Evolutionary conservation across 441 rosid species (phyloP).

Genomic region (Kokia cookei): DNA sequence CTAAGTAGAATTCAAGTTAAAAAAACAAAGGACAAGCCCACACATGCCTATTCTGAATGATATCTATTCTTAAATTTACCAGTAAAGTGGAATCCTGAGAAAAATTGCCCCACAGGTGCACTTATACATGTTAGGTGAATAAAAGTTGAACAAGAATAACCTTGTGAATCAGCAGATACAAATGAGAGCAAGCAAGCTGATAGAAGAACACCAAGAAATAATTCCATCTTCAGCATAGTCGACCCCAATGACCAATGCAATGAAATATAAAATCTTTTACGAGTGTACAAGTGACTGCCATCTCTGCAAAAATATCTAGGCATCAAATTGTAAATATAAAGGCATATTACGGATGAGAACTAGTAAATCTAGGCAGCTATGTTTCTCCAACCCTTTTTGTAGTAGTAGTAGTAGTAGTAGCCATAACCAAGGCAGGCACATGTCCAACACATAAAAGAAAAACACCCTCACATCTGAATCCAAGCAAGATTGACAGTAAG

Average conservation of each 20-base stretch:
- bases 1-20: background rate
- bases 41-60: background rate
- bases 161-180: conserved; percentile 66
- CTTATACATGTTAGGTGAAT: background rate
- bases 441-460: background rate
- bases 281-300: conserved; percentile 19
- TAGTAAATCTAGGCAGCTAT: background rate
- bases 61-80: background rate
- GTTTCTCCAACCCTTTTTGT: background rate
- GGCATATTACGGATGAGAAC: background rate
- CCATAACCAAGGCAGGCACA: background rate
- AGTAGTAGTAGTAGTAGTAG: too few species aligned
- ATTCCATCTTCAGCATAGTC: conserved; percentile 42
- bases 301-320: conserved; percentile 11
- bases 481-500: background rate
- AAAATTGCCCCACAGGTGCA: background rate
- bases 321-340: background rate
- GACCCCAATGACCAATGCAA: conserved; percentile 13
- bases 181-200: conserved; percentile 43
- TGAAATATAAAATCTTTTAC: conserved; percentile 4
- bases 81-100: background rate
- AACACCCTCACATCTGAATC: background rate
- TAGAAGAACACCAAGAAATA: conserved; percentile 30
- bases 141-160: background rate
- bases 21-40: background rate